A percentile compares a stretch with the other conserved stretches of the same genome.
phyloP scores from a whole-genome alignment of 257 asterid species.

The Orobanche coerulescens region DNA sequence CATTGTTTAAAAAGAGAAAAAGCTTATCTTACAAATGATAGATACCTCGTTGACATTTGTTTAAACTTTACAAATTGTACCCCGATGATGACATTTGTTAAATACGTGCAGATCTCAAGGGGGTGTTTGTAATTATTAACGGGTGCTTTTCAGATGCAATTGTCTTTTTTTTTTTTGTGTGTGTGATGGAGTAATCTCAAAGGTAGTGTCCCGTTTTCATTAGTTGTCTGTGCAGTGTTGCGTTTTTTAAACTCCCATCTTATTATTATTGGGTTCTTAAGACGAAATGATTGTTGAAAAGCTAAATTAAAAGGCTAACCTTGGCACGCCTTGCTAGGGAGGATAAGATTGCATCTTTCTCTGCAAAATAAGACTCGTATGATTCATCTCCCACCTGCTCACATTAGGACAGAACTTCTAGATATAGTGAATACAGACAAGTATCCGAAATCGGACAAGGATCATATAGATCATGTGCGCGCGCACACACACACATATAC shows the following conservation, averaged over 20 bases:
- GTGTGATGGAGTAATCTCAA: neutral
- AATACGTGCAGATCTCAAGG: neutral
- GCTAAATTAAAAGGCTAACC: slow-evolving; percentile 41
- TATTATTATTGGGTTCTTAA: too few species aligned
- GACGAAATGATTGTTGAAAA: neutral
- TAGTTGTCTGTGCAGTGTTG: neutral
- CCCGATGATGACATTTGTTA: too few species aligned
- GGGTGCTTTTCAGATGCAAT: neutral
- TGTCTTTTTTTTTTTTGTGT: neutral
- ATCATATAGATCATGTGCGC: slow-evolving; percentile 1
- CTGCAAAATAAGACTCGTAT: slow-evolving; percentile 65
- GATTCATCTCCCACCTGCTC: slow-evolving; percentile 93
- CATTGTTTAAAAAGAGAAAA: neutral
- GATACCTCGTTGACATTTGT: too few species aligned
- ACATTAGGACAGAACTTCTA: slow-evolving; percentile 1
- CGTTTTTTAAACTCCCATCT: neutral
- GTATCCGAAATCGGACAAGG: neutral
- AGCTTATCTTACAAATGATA: neutral
- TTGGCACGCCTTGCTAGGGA: slow-evolving; percentile 86
- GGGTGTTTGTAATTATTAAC: neutral
- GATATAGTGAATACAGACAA: neutral
- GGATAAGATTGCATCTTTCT: slow-evolving; percentile 75
- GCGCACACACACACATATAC: too few species aligned
- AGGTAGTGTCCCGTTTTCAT: neutral
- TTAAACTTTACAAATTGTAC: neutral